phyloP scores from a whole-genome alignment of 73 alveolate genomes.

The Paramecium sonneborni region DNA sequence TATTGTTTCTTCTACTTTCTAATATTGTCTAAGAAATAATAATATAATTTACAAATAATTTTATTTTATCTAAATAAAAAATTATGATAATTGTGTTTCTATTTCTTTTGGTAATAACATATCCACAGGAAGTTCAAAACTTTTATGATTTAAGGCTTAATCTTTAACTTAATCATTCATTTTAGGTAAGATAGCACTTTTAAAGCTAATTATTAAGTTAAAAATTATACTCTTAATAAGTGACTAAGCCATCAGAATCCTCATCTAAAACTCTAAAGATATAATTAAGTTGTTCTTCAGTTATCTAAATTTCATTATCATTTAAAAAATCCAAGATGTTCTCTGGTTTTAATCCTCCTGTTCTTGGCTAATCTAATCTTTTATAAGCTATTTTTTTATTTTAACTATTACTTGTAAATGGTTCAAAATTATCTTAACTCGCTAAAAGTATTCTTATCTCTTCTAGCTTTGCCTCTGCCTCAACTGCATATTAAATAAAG shows the following conservation, averaged over 20 bases:
- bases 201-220: neutral
- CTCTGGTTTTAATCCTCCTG: neutral
- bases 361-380: neutral
- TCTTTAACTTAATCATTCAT: neutral
- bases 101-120: neutral
- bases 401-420: neutral
- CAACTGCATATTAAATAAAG: neutral
- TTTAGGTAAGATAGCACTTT: neutral
- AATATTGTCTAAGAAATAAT: neutral
- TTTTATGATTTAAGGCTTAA: neutral
- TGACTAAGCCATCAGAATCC: neutral
- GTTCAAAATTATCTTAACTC: neutral
- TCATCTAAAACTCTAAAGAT: neutral
- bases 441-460: neutral
- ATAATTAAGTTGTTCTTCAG: neutral
- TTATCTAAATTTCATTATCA: neutral
- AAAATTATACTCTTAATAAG: neutral
- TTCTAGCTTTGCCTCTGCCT: neutral
- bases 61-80: neutral
- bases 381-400: neutral
- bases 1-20: neutral
- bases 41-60: neutral
- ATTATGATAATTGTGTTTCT: neutral
- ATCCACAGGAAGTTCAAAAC: neutral
- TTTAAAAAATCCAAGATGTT: neutral